Percentiles rank a stretch among this genome's conserved stretches.
Conservation (phyloP, 2,329 filamentous ascomycete genomes). For the Alternaria sp. region DNA sequence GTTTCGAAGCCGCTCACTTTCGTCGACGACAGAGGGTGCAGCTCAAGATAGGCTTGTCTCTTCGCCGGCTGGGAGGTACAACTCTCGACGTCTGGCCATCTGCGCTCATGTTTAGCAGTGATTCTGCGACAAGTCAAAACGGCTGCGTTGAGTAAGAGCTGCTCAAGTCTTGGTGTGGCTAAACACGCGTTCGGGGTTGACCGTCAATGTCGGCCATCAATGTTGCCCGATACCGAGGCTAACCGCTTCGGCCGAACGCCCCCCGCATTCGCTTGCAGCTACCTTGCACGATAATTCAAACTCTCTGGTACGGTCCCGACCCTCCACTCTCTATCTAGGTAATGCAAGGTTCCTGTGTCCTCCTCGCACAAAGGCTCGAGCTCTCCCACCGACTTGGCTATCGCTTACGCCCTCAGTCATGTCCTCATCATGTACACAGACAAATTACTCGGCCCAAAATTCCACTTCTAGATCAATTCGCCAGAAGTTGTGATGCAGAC, state of each 20-base stretch:
- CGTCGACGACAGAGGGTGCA: slow-evolving; percentile 40
- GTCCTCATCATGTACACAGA: too few species aligned
- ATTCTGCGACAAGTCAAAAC: not conserved
- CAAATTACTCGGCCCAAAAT: too few species aligned
- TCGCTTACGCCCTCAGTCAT: too few species aligned
- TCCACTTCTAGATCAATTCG: too few species aligned
- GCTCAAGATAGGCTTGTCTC: slow-evolving; percentile 44
- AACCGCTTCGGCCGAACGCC: slow-evolving; percentile 1
- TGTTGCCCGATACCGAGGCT: not conserved
- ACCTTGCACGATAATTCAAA: not conserved
- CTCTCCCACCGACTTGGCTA: too few species aligned
- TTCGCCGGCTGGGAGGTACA: slow-evolving; percentile 38
- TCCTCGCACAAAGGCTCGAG: too few species aligned
- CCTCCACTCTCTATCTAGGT: not conserved
- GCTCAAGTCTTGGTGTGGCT: not conserved
- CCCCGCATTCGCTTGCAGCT: not conserved
- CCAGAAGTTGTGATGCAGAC: not conserved
- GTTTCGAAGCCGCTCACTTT: slow-evolving; percentile 27
- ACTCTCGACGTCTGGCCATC: slow-evolving; percentile 29
- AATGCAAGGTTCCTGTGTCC: not conserved
- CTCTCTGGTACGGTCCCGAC: not conserved
- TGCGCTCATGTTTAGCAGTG: slow-evolving; percentile 23
- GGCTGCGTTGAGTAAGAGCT: not conserved
- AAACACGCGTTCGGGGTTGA: not conserved
- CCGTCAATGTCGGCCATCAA: not conserved